phyloP scores from a whole-genome alignment of 1,139 yeast genomes.

The Magnusiomyces fungicola region DNA sequence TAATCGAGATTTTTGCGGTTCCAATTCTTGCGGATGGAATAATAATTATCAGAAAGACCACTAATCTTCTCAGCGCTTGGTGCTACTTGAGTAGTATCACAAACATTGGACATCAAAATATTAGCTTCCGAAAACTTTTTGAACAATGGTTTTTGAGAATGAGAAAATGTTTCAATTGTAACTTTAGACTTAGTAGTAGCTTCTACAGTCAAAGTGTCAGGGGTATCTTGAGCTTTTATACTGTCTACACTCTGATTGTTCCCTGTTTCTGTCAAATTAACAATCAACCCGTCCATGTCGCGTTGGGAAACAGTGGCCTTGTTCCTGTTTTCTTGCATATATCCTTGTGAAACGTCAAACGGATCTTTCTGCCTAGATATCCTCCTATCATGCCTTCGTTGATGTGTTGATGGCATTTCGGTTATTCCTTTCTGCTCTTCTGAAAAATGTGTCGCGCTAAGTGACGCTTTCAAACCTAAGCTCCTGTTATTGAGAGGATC shows the following conservation, averaged over 20 bases:
- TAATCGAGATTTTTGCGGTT: neutral
- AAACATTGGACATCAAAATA: neutral
- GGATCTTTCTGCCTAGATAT: neutral
- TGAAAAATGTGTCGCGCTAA: neutral
- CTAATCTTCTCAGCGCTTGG: neutral
- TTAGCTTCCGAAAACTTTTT: neutral
- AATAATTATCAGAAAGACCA: neutral
- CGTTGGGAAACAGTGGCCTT: neutral
- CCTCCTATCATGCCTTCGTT: neutral
- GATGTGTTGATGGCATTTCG: neutral
- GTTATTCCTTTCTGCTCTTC: neutral
- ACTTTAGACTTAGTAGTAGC: too few species aligned
- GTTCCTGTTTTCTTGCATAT: neutral
- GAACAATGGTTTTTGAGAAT: too few species aligned
- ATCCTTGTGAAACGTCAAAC: conserved; percentile 1
- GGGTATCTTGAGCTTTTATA: neutral
- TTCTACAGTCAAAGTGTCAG: too few species aligned
- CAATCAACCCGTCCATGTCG: neutral
- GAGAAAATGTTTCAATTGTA: too few species aligned
- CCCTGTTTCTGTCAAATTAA: neutral
- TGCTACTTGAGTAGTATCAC: neutral
- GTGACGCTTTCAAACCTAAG: neutral
- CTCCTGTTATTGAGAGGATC: neutral
- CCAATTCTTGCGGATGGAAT: neutral
- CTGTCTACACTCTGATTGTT: neutral